Evolutionary conservation across 805 yeast species (phyloP), one percentile per base, ranked within the genome.

Genomic region (Metschnikowia baotianmanensis): DNA sequence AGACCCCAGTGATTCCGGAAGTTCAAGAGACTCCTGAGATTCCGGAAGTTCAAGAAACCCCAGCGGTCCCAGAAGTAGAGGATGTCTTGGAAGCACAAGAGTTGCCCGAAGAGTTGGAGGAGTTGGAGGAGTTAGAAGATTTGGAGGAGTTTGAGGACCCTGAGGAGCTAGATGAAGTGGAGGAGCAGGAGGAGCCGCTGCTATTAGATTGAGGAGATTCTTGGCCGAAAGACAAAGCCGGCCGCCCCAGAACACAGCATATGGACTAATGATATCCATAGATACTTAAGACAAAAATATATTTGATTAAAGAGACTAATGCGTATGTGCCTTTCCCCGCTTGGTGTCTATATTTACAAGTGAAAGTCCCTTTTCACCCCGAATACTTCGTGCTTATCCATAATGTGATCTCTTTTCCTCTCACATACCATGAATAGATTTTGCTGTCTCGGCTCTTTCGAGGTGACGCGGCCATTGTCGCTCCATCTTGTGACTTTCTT

Each of bases 401-500:
- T 37, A 4, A 29, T 34, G 16, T 31, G 29, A 15, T 27, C 38
- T 17, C 24, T 35, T 30, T 48, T 50, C 5, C 51, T 55, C 31
- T 42, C 34, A 44, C 72, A 63, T 9, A 69, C 46, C 28, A 60
- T 55, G 36, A 58, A 61, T 31, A 58, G 13, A 31, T 62, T 68
- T 10, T 38, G 47, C 12, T 13, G 30, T 21, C 19, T 31, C 36
- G 40, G 34, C 18, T 6, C 28, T 28, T 44, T 16, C 25, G 39
- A 16, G 16, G 39, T 13, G 32, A 31, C 28, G 9, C 40, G 19
- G 7, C 40, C 50, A 20, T 34, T 31, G 9, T 42, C 38, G 24
- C 40, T 40, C 56, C 61, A 56, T 21, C 42, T 40, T 1, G 46
- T 31, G 5, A 69, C 70, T 1, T 34, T 19, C 10, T 52, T 38